Conservation (phyloP, 2,329 filamentous ascomycete species). For the Apiospora sp. region DNA sequence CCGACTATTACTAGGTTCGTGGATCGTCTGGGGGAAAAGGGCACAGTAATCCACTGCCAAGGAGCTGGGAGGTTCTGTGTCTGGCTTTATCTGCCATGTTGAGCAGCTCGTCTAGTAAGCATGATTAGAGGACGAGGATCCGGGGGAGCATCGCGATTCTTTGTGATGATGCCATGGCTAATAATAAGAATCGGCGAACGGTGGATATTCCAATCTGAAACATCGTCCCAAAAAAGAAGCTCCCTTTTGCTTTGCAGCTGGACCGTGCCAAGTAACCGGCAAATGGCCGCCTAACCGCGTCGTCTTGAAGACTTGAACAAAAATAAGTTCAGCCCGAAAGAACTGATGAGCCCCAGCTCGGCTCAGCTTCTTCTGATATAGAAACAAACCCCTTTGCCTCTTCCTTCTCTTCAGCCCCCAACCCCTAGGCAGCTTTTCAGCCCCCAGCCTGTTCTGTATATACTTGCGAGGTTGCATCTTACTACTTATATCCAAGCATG, state of each 20-base stretch:
- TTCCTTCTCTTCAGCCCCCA: neutral
- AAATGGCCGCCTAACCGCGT: neutral
- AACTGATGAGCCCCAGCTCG: neutral
- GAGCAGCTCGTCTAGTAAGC: neutral
- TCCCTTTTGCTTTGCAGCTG: neutral
- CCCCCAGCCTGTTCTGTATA: neutral
- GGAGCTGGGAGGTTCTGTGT: neutral
- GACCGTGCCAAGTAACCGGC: neutral
- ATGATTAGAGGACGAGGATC: neutral
- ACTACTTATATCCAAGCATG: neutral
- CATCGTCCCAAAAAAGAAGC: neutral
- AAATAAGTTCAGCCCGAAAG: neutral
- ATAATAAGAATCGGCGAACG: neutral
- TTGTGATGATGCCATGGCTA: neutral
- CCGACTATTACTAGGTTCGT: neutral
- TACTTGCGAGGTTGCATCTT: neutral
- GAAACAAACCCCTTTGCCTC: neutral
- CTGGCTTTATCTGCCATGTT: neutral
- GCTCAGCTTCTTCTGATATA: neutral
- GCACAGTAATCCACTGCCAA: neutral
- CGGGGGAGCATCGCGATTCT: neutral
- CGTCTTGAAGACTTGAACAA: neutral
- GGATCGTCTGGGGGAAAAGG: constrained; percentile 7
- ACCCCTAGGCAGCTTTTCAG: too few relatives aligned
- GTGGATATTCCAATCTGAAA: constrained; percentile 4